A percentile compares a stretch with the other conserved stretches of the same genome.
These are phyloP conservation scores for Epipyxis sp. DNA, from an alignment of 108 stramenopile species.

Conservation along the genomic window DNA sequence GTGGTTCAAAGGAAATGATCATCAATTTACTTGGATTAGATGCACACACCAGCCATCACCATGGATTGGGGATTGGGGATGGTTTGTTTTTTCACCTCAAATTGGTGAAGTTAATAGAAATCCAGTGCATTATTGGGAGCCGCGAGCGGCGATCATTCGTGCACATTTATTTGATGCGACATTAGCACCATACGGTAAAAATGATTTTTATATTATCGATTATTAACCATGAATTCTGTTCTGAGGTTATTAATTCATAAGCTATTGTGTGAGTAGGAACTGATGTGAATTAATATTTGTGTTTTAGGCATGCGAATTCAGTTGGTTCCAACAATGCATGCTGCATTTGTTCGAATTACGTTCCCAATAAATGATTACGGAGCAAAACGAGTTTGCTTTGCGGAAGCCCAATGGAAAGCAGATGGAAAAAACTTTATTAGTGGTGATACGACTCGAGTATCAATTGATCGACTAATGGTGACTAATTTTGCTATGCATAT, in stretches of 20 bases:
- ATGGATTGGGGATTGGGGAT: constrained; percentile 44
- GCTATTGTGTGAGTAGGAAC: too few relatives aligned
- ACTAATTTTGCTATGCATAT: constrained; percentile 3
- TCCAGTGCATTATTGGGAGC: constrained; percentile 28
- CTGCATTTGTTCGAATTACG: constrained; percentile 1
- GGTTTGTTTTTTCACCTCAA: constrained; percentile 28
- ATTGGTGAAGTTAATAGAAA: constrained; percentile 11
- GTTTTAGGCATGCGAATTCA: constrained; percentile 29
- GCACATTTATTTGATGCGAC: constrained; percentile 12
- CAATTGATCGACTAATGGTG: constrained; percentile 11
- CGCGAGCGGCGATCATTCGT: constrained; percentile 7
- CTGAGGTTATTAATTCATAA: too few relatives aligned
- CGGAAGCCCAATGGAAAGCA: not conserved
- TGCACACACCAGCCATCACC: constrained; percentile 46
- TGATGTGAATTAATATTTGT: too few relatives aligned
- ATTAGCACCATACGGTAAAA: constrained; percentile 20
- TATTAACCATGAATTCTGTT: too few relatives aligned
- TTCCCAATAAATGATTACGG: constrained; percentile 6
- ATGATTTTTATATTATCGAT: too few relatives aligned
- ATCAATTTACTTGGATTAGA: constrained; percentile 35
- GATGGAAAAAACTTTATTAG: not conserved
- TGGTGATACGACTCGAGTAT: not conserved
- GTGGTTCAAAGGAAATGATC: constrained; percentile 40
- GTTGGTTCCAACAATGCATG: constrained; percentile 32
- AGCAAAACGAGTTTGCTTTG: constrained; percentile 34